Base-by-base conservation (phyloP, 2,329 filamentous ascomycete genomes). In the Apiospora rasikravindrae region DNA sequence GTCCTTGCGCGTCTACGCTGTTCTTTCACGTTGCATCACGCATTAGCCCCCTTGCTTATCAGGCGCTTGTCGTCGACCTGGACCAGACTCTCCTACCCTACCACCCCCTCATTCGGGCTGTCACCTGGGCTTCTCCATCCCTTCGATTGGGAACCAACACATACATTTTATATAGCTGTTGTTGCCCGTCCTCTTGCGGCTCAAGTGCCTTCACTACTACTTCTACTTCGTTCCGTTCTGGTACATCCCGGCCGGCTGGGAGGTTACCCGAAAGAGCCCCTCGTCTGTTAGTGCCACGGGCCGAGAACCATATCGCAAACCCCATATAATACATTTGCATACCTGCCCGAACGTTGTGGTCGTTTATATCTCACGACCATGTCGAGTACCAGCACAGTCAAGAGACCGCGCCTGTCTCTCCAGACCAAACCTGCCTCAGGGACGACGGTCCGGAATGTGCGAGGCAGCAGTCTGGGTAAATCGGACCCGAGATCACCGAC, bases 401-500 rank as follows among this genome's bases (percentile, higher is more conserved):
- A 85, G 82, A 85, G 86, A 78, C 89, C 90, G 2, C 85, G 88
- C 77, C 81, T 91, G 74, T 88, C 87, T 70, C 86, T 90, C 76
- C 86, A 88, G 77, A 89, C 85, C 77, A 88, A 87, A 76, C 82
- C 86, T 33, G 79, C 83, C 42, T 78, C 80, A 71, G 81, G 80
- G 45, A 78, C 84, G 4, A 77, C 76, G 53, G 78, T 82, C 70
- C 84, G 81, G 70, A 79, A 84, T 22, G 74, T 84, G 40, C 85
- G 84, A 73, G 84, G 82, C 68, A 78, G 82, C 68, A 78, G 87
- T 61, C 80, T 84, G 29, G 83, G 84, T 69, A 45, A 68, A 26
- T 81, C 88, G 51, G 86, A 91, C 75, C 87, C 88, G 42, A 87
- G 84, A 72, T 90, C 90, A 44, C 88, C 89, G 4, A 92, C 90